Evolutionary conservation across 1,139 yeast genomes (phyloP), one percentile per base, ranked within the genome.

Genomic region (Kodamaea ohmeri): DNA sequence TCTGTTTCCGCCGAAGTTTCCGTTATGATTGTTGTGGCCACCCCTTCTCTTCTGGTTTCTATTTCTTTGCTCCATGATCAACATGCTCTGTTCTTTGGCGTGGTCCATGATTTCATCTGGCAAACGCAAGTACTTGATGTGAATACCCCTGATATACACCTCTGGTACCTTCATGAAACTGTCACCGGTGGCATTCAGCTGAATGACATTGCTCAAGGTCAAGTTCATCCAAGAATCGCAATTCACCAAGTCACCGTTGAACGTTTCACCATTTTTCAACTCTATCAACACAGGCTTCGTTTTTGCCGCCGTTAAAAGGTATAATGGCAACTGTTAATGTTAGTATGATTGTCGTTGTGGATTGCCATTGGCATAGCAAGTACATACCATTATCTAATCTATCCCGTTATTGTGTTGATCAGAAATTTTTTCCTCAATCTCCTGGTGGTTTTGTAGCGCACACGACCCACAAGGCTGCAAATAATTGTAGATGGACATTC

Each of bases 171-270:
- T 81, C 42, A 74, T 64, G 56, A 86, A 84, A 30, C 69, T 67
- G 39, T 81, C 83, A 12, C 88, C 94, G 48, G 76, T 73, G 55
- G 83, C 70, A 44, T 80, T 79, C 12, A 86, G 78, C 56, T 84
- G 90, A 37, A 82, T 78, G 16, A 85, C 97, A 49, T 89, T 82
- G 32, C 72, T 72, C 40, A 94, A 71, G 1, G 96, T 87, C 51
- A 94, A 71, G 59, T 92, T 92, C 98, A 94, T 94, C 90, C 95
- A 88, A 28, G 88, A 82, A 59, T 94, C 98, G 53, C 96, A 89
- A 55, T 86, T 85, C 42, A 81, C 78, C 46, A 94, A 71, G 44
- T 78, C 79, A 28, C 99, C 99, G 55, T 84, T 86, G 42, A 89
- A 71, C 11, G 94, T 82, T 55, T 88, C 97, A 24, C 97, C 97